These are phyloP conservation scores for Neotropicomus parvogracilis DNA, from an alignment of 1,284 basidiomycete species.

Conservation along the genomic window DNA sequence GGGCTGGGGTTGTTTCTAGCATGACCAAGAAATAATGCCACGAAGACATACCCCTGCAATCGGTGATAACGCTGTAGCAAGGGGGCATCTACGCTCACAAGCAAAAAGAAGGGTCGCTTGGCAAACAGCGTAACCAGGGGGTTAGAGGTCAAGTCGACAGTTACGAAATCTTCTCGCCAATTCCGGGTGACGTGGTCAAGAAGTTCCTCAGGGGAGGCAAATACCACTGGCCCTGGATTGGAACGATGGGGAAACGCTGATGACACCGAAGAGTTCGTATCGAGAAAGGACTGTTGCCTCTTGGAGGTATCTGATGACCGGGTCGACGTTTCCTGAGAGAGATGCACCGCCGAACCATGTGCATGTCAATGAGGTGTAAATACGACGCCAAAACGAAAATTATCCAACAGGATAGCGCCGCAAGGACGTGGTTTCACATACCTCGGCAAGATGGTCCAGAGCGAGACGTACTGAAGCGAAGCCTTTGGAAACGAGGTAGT, in stretches of 20 bases:
- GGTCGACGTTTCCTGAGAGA: slow-evolving; percentile 3
- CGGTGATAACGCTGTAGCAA: slow-evolving; percentile 58
- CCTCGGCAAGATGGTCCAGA: slow-evolving; percentile 14
- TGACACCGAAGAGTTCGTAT: slow-evolving; percentile 26
- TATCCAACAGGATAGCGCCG: background rate
- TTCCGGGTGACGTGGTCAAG: slow-evolving; percentile 78
- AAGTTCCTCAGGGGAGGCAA: slow-evolving; percentile 53
- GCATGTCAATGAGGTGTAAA: background rate
- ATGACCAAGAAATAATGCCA: background rate
- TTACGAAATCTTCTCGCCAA: slow-evolving; percentile 84
- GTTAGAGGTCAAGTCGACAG: slow-evolving; percentile 62
- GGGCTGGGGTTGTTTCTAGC: slow-evolving; percentile 19
- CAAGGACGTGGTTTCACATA: slow-evolving; percentile 8
- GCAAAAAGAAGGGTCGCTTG: slow-evolving; percentile 88
- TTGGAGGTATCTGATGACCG: slow-evolving; percentile 2
- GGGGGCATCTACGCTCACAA: slow-evolving; percentile 86
- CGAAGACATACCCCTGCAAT: slow-evolving; percentile 42
- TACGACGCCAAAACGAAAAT: background rate
- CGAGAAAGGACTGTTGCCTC: slow-evolving; percentile 20
- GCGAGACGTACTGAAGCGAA: slow-evolving; percentile 46
- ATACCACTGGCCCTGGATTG: slow-evolving; percentile 30
- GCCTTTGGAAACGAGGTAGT: slow-evolving; percentile 63
- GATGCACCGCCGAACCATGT: background rate
- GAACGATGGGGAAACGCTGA: slow-evolving; percentile 24
- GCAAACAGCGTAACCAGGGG: slow-evolving; percentile 69